A percentile compares a stretch with the other conserved stretches of the same genome.
These are phyloP conservation scores for Crucibulum laeve DNA, from an alignment of 768 basidiomycete genomes.

Conservation along the genomic window DNA sequence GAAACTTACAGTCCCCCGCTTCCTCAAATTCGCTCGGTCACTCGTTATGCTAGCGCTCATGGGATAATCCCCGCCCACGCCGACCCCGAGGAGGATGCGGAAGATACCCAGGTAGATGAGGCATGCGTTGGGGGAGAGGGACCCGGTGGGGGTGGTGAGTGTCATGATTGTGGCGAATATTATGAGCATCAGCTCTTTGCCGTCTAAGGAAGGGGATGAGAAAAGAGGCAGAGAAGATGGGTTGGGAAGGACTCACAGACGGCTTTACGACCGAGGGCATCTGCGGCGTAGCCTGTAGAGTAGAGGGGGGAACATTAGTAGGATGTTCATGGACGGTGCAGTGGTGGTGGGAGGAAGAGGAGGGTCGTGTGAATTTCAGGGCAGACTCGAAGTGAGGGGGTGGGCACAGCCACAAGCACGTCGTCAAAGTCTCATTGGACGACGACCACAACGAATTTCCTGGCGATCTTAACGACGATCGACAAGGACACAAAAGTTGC, in stretches of 20 bases:
- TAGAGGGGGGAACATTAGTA: too few species aligned
- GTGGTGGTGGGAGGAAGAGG: too few species aligned
- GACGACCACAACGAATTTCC: too few species aligned
- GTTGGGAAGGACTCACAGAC: slow-evolving; percentile 40
- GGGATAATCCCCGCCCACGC: slow-evolving; percentile 78
- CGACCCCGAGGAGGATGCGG: slow-evolving; percentile 72
- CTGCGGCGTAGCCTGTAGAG: slow-evolving; percentile 32
- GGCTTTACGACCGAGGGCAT: slow-evolving; percentile 64
- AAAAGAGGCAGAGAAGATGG: neutral
- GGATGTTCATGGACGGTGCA: too few species aligned
- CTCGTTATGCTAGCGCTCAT: slow-evolving; percentile 69
- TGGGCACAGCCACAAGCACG: too few species aligned
- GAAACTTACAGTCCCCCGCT: too few species aligned
- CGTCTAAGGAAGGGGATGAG: slow-evolving; percentile 35
- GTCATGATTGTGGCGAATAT: slow-evolving; percentile 73
- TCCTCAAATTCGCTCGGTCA: slow-evolving; percentile 58
- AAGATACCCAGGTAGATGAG: slow-evolving; percentile 64
- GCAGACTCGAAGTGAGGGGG: too few species aligned
- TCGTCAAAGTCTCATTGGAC: too few species aligned
- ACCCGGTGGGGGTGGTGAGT: slow-evolving; percentile 61
- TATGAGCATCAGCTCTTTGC: slow-evolving; percentile 78
- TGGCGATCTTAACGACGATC: too few species aligned
- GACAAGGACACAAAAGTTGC: too few species aligned
- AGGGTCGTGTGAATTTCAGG: too few species aligned
- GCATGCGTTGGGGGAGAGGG: slow-evolving; percentile 42